A percentile compares a stretch with the other conserved stretches of the same genome.
phyloP scores from a whole-genome alignment of 2,329 filamentous ascomycete species.

The Pyrenochaeta sp. region DNA sequence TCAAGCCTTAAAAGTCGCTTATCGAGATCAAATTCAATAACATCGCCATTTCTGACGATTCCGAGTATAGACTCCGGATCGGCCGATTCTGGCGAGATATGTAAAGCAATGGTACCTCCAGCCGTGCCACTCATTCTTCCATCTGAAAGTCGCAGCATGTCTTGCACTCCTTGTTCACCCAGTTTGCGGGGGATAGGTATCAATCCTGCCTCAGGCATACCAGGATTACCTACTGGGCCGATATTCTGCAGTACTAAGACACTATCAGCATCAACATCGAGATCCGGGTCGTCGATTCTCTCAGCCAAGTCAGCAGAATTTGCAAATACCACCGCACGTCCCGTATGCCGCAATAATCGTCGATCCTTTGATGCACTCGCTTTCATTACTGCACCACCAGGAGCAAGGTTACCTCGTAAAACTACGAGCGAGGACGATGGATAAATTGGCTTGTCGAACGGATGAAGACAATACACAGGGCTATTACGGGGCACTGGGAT shows the following conservation, averaged over 20 bases:
- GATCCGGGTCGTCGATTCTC: conserved; percentile 74
- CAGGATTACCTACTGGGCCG: conserved; percentile 86
- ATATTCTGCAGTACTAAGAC: conserved; percentile 90
- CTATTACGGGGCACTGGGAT: conserved; percentile 61
- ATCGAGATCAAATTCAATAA: conserved; percentile 57
- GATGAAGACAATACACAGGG: conserved; percentile 38
- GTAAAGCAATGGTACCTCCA: conserved; percentile 63
- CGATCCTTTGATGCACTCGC: conserved; percentile 90
- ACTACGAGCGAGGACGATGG: conserved; percentile 83
- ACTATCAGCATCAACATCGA: conserved; percentile 76
- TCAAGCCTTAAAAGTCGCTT: conserved; percentile 53
- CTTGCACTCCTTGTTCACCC: conserved; percentile 54
- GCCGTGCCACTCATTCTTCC: conserved; percentile 65
- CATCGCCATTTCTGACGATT: conserved; percentile 57
- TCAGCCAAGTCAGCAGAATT: conserved; percentile 79
- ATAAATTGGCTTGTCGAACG: conserved; percentile 82
- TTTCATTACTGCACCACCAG: conserved; percentile 87
- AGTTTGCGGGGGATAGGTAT: conserved; percentile 77
- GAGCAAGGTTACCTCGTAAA: conserved; percentile 83
- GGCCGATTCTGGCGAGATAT: conserved; percentile 62
- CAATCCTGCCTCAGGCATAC: conserved; percentile 86
- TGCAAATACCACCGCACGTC: conserved; percentile 80
- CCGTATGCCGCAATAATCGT: conserved; percentile 72
- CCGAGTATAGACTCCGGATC: conserved; percentile 58
- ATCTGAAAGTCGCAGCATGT: conserved; percentile 64